Percentiles rank a stretch among this genome's conserved stretches.
Evolutionary conservation across 148 eudicot species (phyloP).

Genomic region (Pharnaceum exiguum): DNA sequence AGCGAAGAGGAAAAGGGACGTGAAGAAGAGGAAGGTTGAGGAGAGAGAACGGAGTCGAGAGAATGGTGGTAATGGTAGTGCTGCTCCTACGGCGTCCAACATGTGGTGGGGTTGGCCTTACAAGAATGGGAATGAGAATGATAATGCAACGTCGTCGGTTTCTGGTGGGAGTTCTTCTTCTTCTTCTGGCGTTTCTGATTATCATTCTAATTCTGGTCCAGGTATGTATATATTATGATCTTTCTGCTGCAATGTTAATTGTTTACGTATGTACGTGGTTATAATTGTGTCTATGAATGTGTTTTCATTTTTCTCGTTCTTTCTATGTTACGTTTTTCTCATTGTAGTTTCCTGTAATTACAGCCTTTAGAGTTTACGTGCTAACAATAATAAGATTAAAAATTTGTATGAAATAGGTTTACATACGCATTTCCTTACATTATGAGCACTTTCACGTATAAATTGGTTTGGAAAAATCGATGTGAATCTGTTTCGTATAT

Average conservation of each 20-base stretch:
- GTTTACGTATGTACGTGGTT: background rate
- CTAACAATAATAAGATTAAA: no score
- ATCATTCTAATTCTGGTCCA: constrained; percentile 36
- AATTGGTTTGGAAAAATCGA: no score
- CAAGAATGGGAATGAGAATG: background rate
- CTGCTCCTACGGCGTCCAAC: background rate
- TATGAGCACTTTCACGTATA: no score
- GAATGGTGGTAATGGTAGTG: constrained; percentile 16
- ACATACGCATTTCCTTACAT: no score
- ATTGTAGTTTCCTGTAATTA: no score
- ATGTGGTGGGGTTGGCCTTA: constrained; percentile 1
- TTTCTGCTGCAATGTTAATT: background rate
- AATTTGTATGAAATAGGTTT: no score
- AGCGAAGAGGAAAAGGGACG: constrained; percentile 35
- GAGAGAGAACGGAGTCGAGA: constrained; percentile 7
- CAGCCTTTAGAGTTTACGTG: no score
- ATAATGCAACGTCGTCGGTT: constrained; percentile 6
- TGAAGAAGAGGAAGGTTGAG: constrained; percentile 19
- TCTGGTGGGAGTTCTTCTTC: constrained; percentile 34
- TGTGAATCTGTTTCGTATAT: no score
- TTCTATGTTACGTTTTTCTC: no score
- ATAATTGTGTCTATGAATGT: background rate
- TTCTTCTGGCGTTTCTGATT: constrained; percentile 40
- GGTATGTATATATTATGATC: constrained; percentile 24
- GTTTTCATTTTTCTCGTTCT: background rate